These are phyloP conservation scores for Evansstolkia leycettana DNA, from an alignment of 495 filamentous ascomycete species.

Conservation along the genomic window DNA sequence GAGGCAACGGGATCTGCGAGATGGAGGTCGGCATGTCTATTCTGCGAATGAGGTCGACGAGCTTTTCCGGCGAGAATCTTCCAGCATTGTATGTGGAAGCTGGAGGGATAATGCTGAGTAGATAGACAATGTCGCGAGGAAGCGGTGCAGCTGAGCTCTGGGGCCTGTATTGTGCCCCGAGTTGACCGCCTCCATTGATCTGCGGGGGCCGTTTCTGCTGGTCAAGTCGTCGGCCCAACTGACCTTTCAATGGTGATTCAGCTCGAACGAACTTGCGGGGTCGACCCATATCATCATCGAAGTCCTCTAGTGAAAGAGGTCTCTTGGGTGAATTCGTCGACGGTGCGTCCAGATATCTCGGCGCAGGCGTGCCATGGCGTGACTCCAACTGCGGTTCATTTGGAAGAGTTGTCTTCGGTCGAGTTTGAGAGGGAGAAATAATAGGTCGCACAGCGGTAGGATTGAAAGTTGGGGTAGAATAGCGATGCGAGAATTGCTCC, in stretches of 20 bases:
- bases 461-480: constrained; percentile 52
- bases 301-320: constrained; percentile 54
- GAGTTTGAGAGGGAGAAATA: constrained; percentile 67
- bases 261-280: constrained; percentile 74
- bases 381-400: constrained; percentile 23
- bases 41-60: constrained; percentile 62
- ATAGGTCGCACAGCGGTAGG: constrained; percentile 71
- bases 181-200: constrained; percentile 20
- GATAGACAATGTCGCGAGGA: constrained; percentile 68
- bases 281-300: constrained; percentile 51
- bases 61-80: constrained; percentile 53
- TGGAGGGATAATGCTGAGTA: constrained; percentile 71
- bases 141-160: constrained; percentile 40
- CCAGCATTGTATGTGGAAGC: constrained; percentile 57
- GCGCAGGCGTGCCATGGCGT: constrained; percentile 41
- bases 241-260: constrained; percentile 78
- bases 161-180: constrained; percentile 26
- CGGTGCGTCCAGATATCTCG: constrained; percentile 34
- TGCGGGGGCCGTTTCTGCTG: constrained; percentile 50
- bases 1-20: constrained; percentile 31
- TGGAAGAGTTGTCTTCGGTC: constrained; percentile 38
- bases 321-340: constrained; percentile 67
- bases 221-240: constrained; percentile 68
- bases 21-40: constrained; percentile 49
- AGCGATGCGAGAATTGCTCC: constrained; percentile 62